Base-by-base conservation (phyloP, 2,329 filamentous ascomycete species). In the Eutypella sp. region DNA sequence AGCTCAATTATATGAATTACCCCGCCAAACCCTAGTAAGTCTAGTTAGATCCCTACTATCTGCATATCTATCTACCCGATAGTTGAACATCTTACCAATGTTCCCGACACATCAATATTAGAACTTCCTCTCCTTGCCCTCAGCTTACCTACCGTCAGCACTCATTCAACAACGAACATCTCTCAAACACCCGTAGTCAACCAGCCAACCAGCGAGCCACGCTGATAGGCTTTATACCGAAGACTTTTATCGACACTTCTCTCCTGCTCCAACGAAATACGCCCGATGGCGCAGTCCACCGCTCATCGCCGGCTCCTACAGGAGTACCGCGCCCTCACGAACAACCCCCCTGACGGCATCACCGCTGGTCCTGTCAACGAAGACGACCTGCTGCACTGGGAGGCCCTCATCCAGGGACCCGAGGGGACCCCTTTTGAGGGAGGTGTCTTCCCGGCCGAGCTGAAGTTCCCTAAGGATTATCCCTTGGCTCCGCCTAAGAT, bases 401-500 rank as follows among this genome's bases (percentile, higher is more conserved):
- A 99, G 72, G 93, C 91, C 8, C 74, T 97, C 51, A 97, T 99
- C 60, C 86, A 95, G 68, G 93, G 93, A 0, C 93, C 93, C 11
- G 91, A 96, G 62, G 93, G 87, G 51, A 99, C 93, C 2, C 93
- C 93, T 1, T 99, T 95, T 59, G 92, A 95, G 73, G 92, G 91
- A 48, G 93, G 93, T 44, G 82, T 99, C 48, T 99, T 97, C 66
- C 89, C 91, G 36, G 93, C 93, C 22, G 90, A 96, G 69, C 81
- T 99, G 58, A 90, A 85, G 61, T 99, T 99, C 62, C 92, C 93
- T 5, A 88, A 87, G 63, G 93, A 99, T 68, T 99, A 99, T 62
- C 93, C 93, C n/a, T 80, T 97, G 5, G 87, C 91, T 57, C 93
- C 93, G 50, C 93, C 93, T 8, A 90, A 87, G 34, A 97, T 99